Base-by-base conservation (phyloP, 495 filamentous ascomycete species). In the Podospora anserina region DNA sequence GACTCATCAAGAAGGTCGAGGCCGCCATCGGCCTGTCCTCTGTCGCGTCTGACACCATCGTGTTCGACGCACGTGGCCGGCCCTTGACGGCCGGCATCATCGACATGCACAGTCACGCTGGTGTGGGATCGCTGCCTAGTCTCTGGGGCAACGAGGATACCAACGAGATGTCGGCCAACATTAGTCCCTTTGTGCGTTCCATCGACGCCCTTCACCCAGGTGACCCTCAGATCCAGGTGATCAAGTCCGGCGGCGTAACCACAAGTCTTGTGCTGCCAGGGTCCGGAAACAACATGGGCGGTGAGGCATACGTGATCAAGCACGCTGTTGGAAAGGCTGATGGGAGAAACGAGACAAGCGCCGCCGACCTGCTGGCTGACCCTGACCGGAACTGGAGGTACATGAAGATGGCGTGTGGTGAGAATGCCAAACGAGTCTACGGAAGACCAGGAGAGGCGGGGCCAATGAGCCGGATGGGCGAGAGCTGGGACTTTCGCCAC, bases 331-430 rank as follows among this genome's bases (percentile, higher is more conserved):
- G 80, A 5, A 76, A 74, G 66, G 70, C 75, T 0, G 80, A 84
- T 63, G 79, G 86, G 23, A 78, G 85, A 27, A 81, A 85, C 64
- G 84, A 88, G 71, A 82, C 79, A n/a, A 82, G 81, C n/a, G 80
- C 80, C 18, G 69, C 66, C 11, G 81, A 83, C 66, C 71, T 84
- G 77, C 72, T 84, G 18, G 82, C 82, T 18, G 82, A 84, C 34
- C 81, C 81, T 13, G 82, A 84, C 53, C 78, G 77, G 26, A 82
- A 75, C 62, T 84, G 82, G 82, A 77, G 85, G 49, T 90, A 86
- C 76, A 86, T 91, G 80, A 91, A 91, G 78, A 91, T 91, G 88
- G 88, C 88, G 1, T 90, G 88, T 63, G 88, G 88, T 6, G 88
- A 89, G 77, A 90, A 90, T 71, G 78, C 88, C 4, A 84, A 85